These are phyloP conservation scores for Smittium culicis DNA, from an alignment of 371 early-diverging fungal genomes.

Conservation along the genomic window DNA sequence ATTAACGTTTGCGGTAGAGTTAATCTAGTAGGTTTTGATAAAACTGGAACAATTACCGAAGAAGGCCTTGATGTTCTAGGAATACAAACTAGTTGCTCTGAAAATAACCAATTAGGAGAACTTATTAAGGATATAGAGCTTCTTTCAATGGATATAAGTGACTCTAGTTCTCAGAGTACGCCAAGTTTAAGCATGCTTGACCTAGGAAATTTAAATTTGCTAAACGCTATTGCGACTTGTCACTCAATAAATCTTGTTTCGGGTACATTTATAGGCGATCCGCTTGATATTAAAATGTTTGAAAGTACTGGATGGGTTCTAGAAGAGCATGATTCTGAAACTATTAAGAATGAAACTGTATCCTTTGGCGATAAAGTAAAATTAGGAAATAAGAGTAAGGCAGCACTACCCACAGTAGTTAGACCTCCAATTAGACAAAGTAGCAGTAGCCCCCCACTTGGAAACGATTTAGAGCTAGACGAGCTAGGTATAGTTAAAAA, in stretches of 20 bases:
- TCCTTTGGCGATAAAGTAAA: neutral
- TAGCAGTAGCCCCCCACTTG: conserved; percentile 4
- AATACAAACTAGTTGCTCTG: conserved; percentile 40
- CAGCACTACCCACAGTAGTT: conserved; percentile 65
- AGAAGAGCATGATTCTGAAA: conserved; percentile 58
- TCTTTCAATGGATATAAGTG: neutral
- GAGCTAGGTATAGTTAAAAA: conserved; percentile 84
- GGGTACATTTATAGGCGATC: conserved; percentile 90
- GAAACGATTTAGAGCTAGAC: conserved; percentile 18
- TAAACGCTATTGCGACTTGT: conserved; percentile 85
- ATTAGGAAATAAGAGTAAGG: neutral
- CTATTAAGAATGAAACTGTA: conserved; percentile 1
- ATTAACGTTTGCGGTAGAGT: conserved; percentile 95
- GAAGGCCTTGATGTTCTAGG: conserved; percentile 96
- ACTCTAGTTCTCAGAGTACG: no score
- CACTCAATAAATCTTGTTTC: conserved; percentile 89
- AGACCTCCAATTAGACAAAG: conserved; percentile 56
- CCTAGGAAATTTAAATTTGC: conserved; percentile 28
- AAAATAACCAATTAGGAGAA: conserved; percentile 5
- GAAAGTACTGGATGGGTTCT: conserved; percentile 84
- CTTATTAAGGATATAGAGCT: conserved; percentile 1
- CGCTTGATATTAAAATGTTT: conserved; percentile 98
- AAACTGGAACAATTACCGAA: conserved; percentile 98
- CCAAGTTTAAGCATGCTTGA: neutral
- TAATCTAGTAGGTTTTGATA: conserved; percentile 97